Conservation (phyloP, 495 filamentous ascomycete genomes). For the Neurospora hispaniola region DNA sequence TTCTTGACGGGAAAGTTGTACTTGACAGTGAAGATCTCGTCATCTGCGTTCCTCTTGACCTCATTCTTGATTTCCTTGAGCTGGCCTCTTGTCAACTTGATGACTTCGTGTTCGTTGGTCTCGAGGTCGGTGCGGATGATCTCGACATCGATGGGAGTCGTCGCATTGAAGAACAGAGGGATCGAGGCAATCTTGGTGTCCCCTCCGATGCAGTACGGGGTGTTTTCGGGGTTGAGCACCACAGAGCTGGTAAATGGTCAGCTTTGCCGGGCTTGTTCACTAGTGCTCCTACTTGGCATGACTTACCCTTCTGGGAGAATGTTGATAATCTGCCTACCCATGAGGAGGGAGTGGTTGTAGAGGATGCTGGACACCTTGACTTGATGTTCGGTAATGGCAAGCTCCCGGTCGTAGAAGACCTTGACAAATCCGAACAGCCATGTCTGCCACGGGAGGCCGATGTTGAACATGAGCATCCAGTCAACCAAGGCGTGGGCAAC, state of each 20-base stretch:
- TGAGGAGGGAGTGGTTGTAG: conserved; percentile 82
- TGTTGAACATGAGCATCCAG: conserved; percentile 82
- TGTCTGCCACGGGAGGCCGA: conserved; percentile 57
- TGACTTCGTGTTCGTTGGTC: conserved; percentile 63
- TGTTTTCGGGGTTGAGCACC: conserved; percentile 66
- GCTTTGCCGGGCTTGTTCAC: not conserved
- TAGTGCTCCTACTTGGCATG: no score
- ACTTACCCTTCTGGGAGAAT: conserved; percentile 88
- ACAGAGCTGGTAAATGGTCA: conserved; percentile 52
- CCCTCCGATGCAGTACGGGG: conserved; percentile 66
- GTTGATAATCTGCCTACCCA: conserved; percentile 92
- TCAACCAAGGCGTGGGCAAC: conserved; percentile 59
- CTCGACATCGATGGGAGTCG: conserved; percentile 75
- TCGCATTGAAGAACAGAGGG: conserved; percentile 91
- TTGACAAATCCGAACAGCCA: conserved; percentile 60
- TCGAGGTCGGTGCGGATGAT: conserved; percentile 75
- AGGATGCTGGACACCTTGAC: conserved; percentile 80
- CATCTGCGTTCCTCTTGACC: conserved; percentile 38
- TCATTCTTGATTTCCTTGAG: conserved; percentile 52
- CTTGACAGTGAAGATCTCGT: conserved; percentile 36
- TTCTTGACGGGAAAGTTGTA: conserved; percentile 59
- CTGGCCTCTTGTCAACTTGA: conserved; percentile 48
- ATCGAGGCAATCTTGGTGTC: conserved; percentile 48
- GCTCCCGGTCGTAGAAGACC: conserved; percentile 76
- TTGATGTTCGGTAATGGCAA: conserved; percentile 78